Percentiles rank a stretch among this genome's conserved stretches.
Conservation (phyloP, 192 early-diverging fungal genomes). For the Coemansia sp. region DNA sequence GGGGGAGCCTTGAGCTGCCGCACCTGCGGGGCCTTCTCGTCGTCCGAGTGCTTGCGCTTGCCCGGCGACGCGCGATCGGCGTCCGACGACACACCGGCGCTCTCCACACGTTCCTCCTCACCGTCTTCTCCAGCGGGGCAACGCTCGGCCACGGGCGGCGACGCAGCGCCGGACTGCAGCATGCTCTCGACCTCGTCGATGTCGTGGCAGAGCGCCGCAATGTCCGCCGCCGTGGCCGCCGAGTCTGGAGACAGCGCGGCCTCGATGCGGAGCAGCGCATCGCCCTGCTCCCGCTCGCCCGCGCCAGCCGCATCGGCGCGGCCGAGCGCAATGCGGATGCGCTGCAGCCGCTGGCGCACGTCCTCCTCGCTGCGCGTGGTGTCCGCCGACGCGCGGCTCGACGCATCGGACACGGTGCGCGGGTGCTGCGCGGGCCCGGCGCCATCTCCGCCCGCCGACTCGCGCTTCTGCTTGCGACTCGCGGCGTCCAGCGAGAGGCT, state of each 20-base stretch:
- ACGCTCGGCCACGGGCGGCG: constrained; percentile 12
- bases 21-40: constrained; percentile 17
- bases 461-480: constrained; percentile 15
- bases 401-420: constrained; percentile 22
- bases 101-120: background rate
- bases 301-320: background rate
- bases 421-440: background rate
- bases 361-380: constrained; percentile 41
- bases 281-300: constrained; percentile 6
- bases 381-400: constrained; percentile 29
- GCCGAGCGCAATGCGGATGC: constrained; percentile 30
- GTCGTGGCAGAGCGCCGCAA: constrained; percentile 29
- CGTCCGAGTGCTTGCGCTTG: constrained; percentile 51
- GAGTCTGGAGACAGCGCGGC: constrained; percentile 17
- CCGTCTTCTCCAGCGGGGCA: background rate
- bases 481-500: constrained; percentile 28
- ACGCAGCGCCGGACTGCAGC: constrained; percentile 29
- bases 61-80: constrained; percentile 9
- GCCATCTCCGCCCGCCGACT: background rate
- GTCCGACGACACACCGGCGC: constrained; percentile 23
- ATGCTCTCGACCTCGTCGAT: constrained; percentile 38
- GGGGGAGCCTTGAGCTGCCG: constrained; percentile 13
- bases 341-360: constrained; percentile 38
- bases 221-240: constrained; percentile 12
- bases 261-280: constrained; percentile 11